Base-by-base conservation (phyloP, 192 early-diverging fungal genomes). In the Coemansia sp. region DNA sequence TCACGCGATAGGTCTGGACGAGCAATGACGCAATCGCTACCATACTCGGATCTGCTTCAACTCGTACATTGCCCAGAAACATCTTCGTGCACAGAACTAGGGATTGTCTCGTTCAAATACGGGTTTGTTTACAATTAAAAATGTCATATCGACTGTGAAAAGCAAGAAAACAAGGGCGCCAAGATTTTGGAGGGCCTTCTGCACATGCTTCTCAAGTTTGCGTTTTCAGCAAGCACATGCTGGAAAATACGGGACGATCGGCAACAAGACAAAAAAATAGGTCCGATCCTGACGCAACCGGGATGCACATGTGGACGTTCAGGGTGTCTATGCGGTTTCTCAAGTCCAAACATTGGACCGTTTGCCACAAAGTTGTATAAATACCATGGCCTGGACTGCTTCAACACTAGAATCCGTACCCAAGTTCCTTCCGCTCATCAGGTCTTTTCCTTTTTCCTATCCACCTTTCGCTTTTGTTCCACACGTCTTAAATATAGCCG, bases 401-500 rank as follows among this genome's bases (percentile, higher is more conserved):
- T 43, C 41, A 43, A 29, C 22, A 55, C 1, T 27, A 14, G 24
- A 29, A 35, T 55, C 53, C 4, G 11, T 55, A 29, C 53, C 53
- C 52, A 22, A 51, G 41, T 14, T 54, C 52, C 52, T 23, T 27
- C 22, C 52, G 24, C 24, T 27, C 25, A 11, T 29, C 25, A 17
- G 9, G 17, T 23, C 50, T n/a, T n/a, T 51, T 15, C 41, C 15
- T 15, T 43, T 43, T 43, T 10, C 15, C 41, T 43, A 43, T 43
- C 41, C 41, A 15, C 12, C 41, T 15, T 43, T 6, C 29, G 29
- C 29, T 0, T 54, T 54, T 54, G 25, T 54, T 15, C 12, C 29
- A 11, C 27, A 3, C 3, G 23, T 59, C 22, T 51, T 14, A n/a
- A 37, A 38, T 73, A 66, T 63, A 73, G 72, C 72, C 59, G 72